Base-by-base conservation (phyloP, 2,329 filamentous ascomycete species). In the Talaromyces sp. region DNA sequence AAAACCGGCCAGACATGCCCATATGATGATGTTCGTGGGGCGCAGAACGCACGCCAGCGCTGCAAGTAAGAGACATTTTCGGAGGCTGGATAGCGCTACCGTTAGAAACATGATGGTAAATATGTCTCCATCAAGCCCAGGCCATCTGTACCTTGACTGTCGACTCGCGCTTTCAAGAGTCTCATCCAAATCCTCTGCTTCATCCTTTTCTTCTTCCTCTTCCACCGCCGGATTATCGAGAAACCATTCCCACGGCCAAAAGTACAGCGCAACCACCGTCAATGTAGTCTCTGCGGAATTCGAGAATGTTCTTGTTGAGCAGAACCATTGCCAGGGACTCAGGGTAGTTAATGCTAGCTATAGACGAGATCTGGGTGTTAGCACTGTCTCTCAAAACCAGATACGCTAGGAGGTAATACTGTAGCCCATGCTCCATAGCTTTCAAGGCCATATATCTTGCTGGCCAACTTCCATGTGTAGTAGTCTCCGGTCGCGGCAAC, bases 271-370 rank as follows among this genome's bases (percentile, higher is more conserved):
- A 66, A 85, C 80, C 60, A 89, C 80, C 4, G 93, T 97, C 64
- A 99, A 76, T 0, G 89, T 89, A n/a, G 88, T 91, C 78, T 99
- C 94, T 4, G 97, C 78, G 54, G 87, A 94, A 75, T 99, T 99
- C 56, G 93, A 97, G 68, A 99, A 88, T 0, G 94, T 96, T 48
- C 94, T 84, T 0, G 91, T 93, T 1, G 91, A 94, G 75, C 88
- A 94, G 74, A 94, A 97, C 89, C 90, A 97, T 72, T 97, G 91
- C 91, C 94, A 99, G 6, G 94, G 90, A 73, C 86, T 96, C 66
- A 86, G 77, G 43, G 89, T 73, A 2, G 85, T 86, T 74, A 94
- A 81, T 59, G 82, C 80, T 46, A 96, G 78, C 86, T 91, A 71
- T 60, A 22, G 11, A 39, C 25, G 37, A 40, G 35, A 21, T 21